Base-by-base conservation (phyloP, 2,329 filamentous ascomycete genomes). In the Plenodomus tracheiphilus region DNA sequence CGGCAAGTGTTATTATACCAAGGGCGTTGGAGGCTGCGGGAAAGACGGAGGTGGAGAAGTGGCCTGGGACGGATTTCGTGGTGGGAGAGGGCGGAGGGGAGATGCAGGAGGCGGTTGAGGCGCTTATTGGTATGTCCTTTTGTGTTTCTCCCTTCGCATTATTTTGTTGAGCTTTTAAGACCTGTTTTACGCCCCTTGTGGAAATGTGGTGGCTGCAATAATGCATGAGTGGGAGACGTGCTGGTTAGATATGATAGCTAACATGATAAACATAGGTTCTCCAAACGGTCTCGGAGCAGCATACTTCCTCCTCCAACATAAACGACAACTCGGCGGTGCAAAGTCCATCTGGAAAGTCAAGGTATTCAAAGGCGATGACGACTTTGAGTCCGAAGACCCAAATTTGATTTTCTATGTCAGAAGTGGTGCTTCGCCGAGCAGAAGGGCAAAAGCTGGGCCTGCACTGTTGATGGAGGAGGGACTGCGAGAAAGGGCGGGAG, bases 271-370 rank as follows among this genome's bases (percentile, higher is more conserved):
- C n/a, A n/a, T n/a, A 58, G 53, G 49, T 7, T 56, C 55, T 4
- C 39, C 53, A 2, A 58, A 58, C 8, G 49, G 45, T 5, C 28
- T 58, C 3, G 53, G 42, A 8, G 49, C 53, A 3, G 55, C 35
- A 4, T 53, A 56, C 38, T 56, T 58, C 10, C 37, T 58, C 8
- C 44, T 53, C 1, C 55, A 58, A 21, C 55, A 53, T 11, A 49
- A 54, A 8, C 36, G 38, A 7, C 52, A 56, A 16, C 49, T 56
- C 6, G 53, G 49, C n/a, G 45, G 47, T 3, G 32, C 34, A 30
- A 56, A 51, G 22, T 42, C 44, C 21, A 51, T 58, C 15, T 46
- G 22, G 20, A 58, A 56, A 15, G 43, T 51, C 11, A 49, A 30
- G 16, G 41, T 51, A 2, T 49, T 42, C 18, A 43, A 18, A 32